Evolutionary conservation across 495 filamentous ascomycete species (phyloP), one percentile per base, ranked within the genome.

Genomic region (Penicillium simplicissimum): DNA sequence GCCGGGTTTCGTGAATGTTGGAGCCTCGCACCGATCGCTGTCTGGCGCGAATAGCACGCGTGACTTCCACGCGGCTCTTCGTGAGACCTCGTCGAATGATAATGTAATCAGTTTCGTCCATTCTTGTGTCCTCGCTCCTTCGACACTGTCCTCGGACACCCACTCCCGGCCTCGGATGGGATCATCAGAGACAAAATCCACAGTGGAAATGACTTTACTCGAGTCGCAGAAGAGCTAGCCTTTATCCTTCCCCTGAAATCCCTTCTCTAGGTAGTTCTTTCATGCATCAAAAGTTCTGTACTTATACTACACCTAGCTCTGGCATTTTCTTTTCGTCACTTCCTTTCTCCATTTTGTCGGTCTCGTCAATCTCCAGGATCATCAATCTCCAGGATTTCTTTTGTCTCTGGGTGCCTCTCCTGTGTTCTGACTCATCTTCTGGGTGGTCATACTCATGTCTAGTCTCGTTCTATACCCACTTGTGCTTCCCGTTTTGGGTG

Each of bases 41-140:
- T 19, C 33, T 53, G 51, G 54, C 7, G 52, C 49, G 2, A 59
- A 52, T 11, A 61, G 59, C n/a, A 63, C 67, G 0, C 49, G 52
- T n/a, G 60, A 67, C 5, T 71, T 69, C 6, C 69, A 69, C 34
- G 47, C 67, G 21, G 67, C 62, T 0, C 21, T 69, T 8, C 61
- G 60, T 2, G 57, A 71, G 43, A 65, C 69, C 0, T 28, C 53
- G 0, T 65, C 60, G 1, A 55, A 31, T 19, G 63, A 67, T 7
- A 56, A 58, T 36, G 33, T 56, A 17, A 42, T 51, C 31, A 13
- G 42, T 4, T 21, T 21, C 8, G n/a, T 56, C 0, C 35, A 51
- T 14, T 40, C 31, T 8, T 49, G 8, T 10, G 31, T 36, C 17
- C 61, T 49, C 17, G 53, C 47, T 1, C 47, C 47, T 14, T 25